Evolutionary conservation across 2,329 filamentous ascomycete species (phyloP), one percentile per base, ranked within the genome.

Genomic region (Cladosporium sp.): DNA sequence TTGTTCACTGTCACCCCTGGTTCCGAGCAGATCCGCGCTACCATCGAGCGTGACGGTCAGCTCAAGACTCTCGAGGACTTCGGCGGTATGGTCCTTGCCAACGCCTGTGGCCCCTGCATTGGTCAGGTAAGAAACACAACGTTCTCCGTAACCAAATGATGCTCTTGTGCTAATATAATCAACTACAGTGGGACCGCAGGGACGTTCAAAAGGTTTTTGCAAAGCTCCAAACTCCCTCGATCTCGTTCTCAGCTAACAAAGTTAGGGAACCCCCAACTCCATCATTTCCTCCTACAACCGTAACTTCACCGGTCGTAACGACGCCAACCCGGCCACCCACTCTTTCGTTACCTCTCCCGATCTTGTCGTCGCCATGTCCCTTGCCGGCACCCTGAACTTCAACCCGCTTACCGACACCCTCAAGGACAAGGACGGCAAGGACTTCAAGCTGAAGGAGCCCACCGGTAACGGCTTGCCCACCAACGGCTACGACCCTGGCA

Each of bases 221-320:
- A n/a, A n/a, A n/a, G n/a, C n/a, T n/a, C n/a, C n/a, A n/a, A n/a
- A n/a, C n/a, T n/a, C n/a, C n/a, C n/a, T n/a, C n/a, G n/a, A n/a
- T n/a, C n/a, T n/a, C n/a, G n/a, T n/a, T n/a, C n/a, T n/a, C n/a
- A n/a, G n/a, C n/a, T n/a, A n/a, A n/a, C n/a, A n/a, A n/a, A n/a
- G n/a, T n/a, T n/a, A n/a, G n/a, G n/a, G n/a, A 60, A 85, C 88
- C 64, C 78, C 90, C 65, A 99, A 99, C 84, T 95, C 90, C 6
- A 99, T 99, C 71, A 79, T 99, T 70, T 96, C 91, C 41, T 97
- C 93, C 22, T 99, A 96, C 85, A 99, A 99, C 86, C 90, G 93
- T 75, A 97, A 99, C 84, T 97, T 99, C 79, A 97, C 92, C 55
- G 92, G 92, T 60, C 89, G 93, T 70, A 97, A 97, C 73, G 91